Percentiles rank a stretch among this genome's conserved stretches.
These are phyloP conservation scores for Hypoxylon intermedium DNA, from an alignment of 495 filamentous ascomycete genomes.

Conservation along the genomic window DNA sequence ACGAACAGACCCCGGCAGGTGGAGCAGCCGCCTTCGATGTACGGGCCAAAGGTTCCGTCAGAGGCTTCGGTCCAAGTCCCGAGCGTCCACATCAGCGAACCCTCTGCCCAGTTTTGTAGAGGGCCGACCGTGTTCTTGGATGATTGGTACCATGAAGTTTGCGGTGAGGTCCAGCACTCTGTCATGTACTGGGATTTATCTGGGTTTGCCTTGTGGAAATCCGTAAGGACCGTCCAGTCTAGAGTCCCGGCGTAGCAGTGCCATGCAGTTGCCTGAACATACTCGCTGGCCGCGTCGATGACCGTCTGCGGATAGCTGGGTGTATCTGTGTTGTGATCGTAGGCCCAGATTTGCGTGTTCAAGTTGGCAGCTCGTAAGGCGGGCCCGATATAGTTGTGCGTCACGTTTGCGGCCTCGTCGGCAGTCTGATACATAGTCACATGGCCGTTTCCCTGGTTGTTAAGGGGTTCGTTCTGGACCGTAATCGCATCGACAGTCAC, in stretches of 20 bases:
- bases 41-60: slow-evolving; percentile 58
- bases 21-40: slow-evolving; percentile 58
- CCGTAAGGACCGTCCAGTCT: slow-evolving; percentile 59
- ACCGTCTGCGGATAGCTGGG: slow-evolving; percentile 59
- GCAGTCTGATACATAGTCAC: slow-evolving; percentile 61
- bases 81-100: slow-evolving; percentile 61
- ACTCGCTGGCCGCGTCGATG: slow-evolving; percentile 50
- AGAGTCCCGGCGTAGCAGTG: slow-evolving; percentile 60
- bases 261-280: slow-evolving; percentile 60
- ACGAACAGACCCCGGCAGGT: slow-evolving; percentile 60
- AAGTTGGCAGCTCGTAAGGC: slow-evolving; percentile 52
- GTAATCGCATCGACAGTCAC: slow-evolving; percentile 61
- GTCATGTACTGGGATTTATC: slow-evolving; percentile 63
- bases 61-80: slow-evolving; percentile 64
- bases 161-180: slow-evolving; percentile 60
- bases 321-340: slow-evolving; percentile 63
- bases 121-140: slow-evolving; percentile 63
- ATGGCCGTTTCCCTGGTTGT: slow-evolving; percentile 59
- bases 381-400: slow-evolving; percentile 58
- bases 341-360: slow-evolving; percentile 59
- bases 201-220: slow-evolving; percentile 57
- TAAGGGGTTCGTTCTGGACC: slow-evolving; percentile 65
- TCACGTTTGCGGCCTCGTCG: slow-evolving; percentile 56
- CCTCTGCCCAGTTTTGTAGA: slow-evolving; percentile 63
- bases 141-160: slow-evolving; percentile 57